phyloP scores from a whole-genome alignment of 2,329 filamentous ascomycete genomes.

The Dissoconium aciculare region DNA sequence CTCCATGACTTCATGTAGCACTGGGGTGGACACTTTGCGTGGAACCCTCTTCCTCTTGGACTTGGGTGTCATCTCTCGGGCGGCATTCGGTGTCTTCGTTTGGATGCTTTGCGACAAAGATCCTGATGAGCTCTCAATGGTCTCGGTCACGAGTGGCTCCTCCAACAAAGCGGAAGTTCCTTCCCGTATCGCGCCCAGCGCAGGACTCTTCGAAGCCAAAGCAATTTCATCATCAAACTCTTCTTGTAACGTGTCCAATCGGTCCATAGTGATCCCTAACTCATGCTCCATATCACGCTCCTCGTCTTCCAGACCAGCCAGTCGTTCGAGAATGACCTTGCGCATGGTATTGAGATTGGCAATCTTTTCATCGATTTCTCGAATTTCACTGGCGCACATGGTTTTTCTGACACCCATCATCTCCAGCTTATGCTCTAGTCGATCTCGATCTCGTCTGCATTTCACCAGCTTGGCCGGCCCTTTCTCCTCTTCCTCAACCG shows the following conservation, averaged over 20 bases:
- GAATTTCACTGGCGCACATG: constrained; percentile 92
- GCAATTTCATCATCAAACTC: constrained; percentile 38
- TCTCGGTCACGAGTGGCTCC: constrained; percentile 28
- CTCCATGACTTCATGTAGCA: constrained; percentile 88
- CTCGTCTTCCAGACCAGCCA: constrained; percentile 78
- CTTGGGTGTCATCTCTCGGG: constrained; percentile 28
- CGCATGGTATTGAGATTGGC: constrained; percentile 86
- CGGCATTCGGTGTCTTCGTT: not conserved
- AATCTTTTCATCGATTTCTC: constrained; percentile 93
- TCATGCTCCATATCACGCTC: constrained; percentile 84
- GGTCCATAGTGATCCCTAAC: constrained; percentile 46
- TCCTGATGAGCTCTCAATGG: constrained; percentile 60
- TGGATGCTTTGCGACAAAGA: constrained; percentile 51
- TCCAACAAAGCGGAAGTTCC: constrained; percentile 30
- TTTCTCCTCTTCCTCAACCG: constrained; percentile 42
- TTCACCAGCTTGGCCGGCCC: constrained; percentile 54
- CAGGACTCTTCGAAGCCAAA: constrained; percentile 28
- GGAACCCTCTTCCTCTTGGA: constrained; percentile 41
- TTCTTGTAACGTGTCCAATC: constrained; percentile 48
- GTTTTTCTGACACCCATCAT: constrained; percentile 88
- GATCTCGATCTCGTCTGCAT: constrained; percentile 64
- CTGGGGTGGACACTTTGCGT: constrained; percentile 74
- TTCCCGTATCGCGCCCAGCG: constrained; percentile 5
- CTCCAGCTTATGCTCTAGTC: constrained; percentile 71
- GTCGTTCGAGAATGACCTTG: constrained; percentile 72